Percentiles rank a stretch among this genome's conserved stretches.
phyloP scores from a whole-genome alignment of 345 rosid genomes.

The Eucalyptus brandiana region DNA sequence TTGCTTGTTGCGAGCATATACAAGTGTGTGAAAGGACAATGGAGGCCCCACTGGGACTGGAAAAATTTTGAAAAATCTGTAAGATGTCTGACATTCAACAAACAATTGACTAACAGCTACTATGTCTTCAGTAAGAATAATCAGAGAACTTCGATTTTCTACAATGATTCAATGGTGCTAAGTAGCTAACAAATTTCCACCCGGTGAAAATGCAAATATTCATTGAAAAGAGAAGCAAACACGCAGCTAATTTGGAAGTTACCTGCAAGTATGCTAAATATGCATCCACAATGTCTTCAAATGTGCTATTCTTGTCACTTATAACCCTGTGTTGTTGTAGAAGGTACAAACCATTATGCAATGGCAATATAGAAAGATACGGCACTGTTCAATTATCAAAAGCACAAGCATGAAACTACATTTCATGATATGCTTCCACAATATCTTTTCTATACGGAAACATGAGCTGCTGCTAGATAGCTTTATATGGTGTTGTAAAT shows the following conservation, averaged over 20 bases:
- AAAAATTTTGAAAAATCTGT: not conserved
- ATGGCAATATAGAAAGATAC: not conserved
- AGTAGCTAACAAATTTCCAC: not conserved
- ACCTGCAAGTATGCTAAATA: conserved; percentile 90
- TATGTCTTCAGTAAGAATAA: not conserved
- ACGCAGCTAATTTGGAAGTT: not conserved
- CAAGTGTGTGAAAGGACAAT: not conserved
- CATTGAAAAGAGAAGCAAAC: not conserved
- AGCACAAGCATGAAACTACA: not conserved
- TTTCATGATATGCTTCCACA: not conserved
- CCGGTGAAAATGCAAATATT: not conserved
- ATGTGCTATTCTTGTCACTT: conserved; percentile 46
- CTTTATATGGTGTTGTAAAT: not conserved
- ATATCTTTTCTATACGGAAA: not conserved
- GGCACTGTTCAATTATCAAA: not conserved
- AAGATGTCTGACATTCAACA: not conserved
- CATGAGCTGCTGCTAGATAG: not conserved
- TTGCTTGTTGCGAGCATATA: not conserved
- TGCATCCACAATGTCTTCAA: conserved; percentile 89
- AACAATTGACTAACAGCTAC: not conserved
- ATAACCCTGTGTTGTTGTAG: conserved; percentile 33
- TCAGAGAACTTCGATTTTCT: not conserved
- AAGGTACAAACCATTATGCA: not conserved
- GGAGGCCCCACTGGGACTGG: not conserved
- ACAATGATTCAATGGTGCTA: not conserved